Base-by-base conservation (phyloP, 352 stramenopile genomes). In the Thalassiosira delicatula region DNA sequence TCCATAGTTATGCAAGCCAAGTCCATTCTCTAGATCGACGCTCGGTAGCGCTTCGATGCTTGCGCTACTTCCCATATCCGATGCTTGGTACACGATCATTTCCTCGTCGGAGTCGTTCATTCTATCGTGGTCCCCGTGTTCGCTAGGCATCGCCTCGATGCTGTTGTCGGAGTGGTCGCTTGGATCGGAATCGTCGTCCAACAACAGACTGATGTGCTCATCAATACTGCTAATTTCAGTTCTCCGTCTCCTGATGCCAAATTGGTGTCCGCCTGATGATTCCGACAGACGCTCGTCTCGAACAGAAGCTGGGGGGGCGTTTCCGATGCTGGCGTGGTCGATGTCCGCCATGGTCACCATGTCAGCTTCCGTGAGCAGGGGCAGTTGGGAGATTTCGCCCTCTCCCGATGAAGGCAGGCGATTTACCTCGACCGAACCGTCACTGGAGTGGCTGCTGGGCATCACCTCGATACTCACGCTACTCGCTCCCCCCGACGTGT, bases 291-390 rank as follows among this genome's bases (percentile, higher is more conserved):
- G 44, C 1, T 81, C 79, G 32, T 86, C 81, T 29, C 87, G 54
- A 27, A 91, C 80, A 25, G 85, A 91, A 17, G 81, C 85, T 23
- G 88, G 85, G 1, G 62, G 73, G 12, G 76, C 73, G 74, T 91
- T 91, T 30, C 77, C 82, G 35, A 88, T 83, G 54, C 79, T 90
- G 23, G 79, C 85, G 46, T 89, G 74, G 32, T 93, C 88, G 23
- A 91, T 93, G 21, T 87, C 83, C 46, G 46, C 83, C 78, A 91
- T 84, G 68, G 88, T 81, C 46, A 88, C 76, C 33, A 91, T 88
- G 53, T 88, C 81, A 21, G 75, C 79, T 81, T 90, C 83, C 25
- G 88, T 91, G 0, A 92, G 57, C 17, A 75, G 51, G 33, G 79
- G 65, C 4, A 91, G 57, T 40, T 74, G 78, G 49, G 72, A 72